These are phyloP conservation scores for Cryptococcus neoformans DNA, from an alignment of 1,284 basidiomycete genomes.

Conservation along the genomic window DNA sequence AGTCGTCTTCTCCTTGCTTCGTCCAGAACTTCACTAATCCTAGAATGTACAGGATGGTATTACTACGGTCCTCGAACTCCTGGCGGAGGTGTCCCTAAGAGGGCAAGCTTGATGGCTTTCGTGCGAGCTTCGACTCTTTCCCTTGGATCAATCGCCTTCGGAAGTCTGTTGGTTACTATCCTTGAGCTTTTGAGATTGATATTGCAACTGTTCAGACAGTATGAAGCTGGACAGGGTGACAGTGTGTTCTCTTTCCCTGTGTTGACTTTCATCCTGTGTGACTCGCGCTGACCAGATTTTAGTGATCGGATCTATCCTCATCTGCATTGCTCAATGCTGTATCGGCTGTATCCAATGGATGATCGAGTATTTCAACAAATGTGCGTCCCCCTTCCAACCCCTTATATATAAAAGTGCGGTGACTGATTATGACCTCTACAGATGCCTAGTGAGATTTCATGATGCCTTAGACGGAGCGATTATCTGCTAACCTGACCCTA, in stretches of 20 bases:
- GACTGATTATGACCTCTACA: constrained; percentile 4
- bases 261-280: neutral
- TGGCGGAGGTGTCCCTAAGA: constrained; percentile 55
- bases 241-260: constrained; percentile 53
- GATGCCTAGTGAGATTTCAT: constrained; percentile 30
- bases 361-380: constrained; percentile 80
- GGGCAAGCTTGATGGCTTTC: constrained; percentile 69
- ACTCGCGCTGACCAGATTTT: neutral
- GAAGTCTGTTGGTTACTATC: constrained; percentile 81
- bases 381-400: constrained; percentile 10
- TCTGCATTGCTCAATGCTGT: constrained; percentile 61
- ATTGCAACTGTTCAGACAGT: constrained; percentile 63
- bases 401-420: neutral
- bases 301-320: constrained; percentile 1
- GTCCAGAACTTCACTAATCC: no score
- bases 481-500: neutral
- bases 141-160: constrained; percentile 85
- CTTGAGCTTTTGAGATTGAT: constrained; percentile 71
- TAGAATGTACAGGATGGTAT: constrained; percentile 34
- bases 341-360: constrained; percentile 66
- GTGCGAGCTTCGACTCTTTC: constrained; percentile 77
- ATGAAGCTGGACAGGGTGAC: constrained; percentile 69
- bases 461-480: neutral
- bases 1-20: constrained; percentile 19
- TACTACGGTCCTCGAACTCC: constrained; percentile 45